A percentile compares a stretch with the other conserved stretches of the same genome.
Evolutionary conservation across 1,284 basidiomycete genomes (phyloP).

Genomic region (Melampsora americana): DNA sequence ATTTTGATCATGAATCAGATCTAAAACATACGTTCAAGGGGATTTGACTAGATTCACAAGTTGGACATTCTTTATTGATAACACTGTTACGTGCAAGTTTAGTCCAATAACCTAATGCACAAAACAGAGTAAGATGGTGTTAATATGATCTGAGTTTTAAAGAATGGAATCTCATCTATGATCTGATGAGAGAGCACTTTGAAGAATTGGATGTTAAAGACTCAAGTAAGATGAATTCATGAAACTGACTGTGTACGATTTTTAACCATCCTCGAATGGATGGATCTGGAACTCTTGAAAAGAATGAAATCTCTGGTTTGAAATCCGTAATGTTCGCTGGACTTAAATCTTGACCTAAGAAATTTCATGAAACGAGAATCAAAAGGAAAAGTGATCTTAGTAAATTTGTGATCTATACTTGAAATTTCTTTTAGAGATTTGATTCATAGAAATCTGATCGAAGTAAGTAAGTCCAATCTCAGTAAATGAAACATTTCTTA

Average conservation of each 20-base stretch:
- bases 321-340: conserved; percentile 59
- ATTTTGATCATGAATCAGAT: neutral
- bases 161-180: too few relatives aligned
- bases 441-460: too few relatives aligned
- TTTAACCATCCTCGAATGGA: conserved; percentile 70
- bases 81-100: neutral
- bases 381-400: too few relatives aligned
- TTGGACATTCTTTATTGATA: neutral
- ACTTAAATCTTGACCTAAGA: conserved; percentile 53
- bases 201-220: too few relatives aligned
- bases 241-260: conserved; percentile 75
- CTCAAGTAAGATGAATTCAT: conserved; percentile 59
- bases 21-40: neutral
- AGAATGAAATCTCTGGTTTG: conserved; percentile 63
- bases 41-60: conserved; percentile 6
- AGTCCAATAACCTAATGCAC: neutral
- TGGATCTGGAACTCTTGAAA: conserved; percentile 69
- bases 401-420: too few relatives aligned
- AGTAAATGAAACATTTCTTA: conserved; percentile 67
- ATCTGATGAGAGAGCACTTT: too few relatives aligned
- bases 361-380: too few relatives aligned
- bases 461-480: neutral
- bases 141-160: too few relatives aligned
- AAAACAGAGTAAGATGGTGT: neutral
- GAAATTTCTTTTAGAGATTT: too few relatives aligned